These are phyloP conservation scores for Epichloe glyceriae DNA, from an alignment of 2,329 filamentous ascomycete species.

Conservation along the genomic window DNA sequence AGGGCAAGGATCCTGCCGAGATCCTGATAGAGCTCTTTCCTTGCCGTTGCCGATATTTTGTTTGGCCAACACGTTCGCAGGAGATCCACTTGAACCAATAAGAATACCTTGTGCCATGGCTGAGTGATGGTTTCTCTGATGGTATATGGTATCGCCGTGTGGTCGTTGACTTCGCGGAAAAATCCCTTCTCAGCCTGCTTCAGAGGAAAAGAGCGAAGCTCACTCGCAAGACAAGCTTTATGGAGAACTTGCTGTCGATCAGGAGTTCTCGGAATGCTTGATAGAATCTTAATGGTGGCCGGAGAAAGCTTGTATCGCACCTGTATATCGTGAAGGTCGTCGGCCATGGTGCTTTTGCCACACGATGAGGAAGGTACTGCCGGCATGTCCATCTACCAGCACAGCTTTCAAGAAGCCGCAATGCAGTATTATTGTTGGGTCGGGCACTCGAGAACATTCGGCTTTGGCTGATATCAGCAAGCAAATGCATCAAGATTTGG, in stretches of 20 bases:
- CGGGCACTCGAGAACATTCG: not conserved
- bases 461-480: not conserved
- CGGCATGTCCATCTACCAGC: not conserved
- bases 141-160: constrained; percentile 25
- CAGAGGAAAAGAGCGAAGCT: constrained; percentile 25
- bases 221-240: constrained; percentile 24
- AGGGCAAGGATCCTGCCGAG: constrained; percentile 18
- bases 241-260: constrained; percentile 22
- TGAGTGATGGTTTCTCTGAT: constrained; percentile 33
- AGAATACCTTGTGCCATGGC: constrained; percentile 59
- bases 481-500: not conserved
- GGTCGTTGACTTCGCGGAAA: constrained; percentile 26
- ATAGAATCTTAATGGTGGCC: constrained; percentile 19
- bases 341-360: not conserved
- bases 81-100: constrained; percentile 62
- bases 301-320: constrained; percentile 21
- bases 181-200: constrained; percentile 21
- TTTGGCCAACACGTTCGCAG: constrained; percentile 47
- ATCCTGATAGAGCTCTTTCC: constrained; percentile 22
- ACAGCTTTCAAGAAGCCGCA: not conserved
- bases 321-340: constrained; percentile 16
- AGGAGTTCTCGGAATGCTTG: constrained; percentile 14
- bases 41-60: constrained; percentile 24
- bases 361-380: not conserved
- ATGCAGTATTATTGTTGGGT: not conserved